Conservation (phyloP, 139 green algal genomes). For the Chlorella sorokiniana region DNA sequence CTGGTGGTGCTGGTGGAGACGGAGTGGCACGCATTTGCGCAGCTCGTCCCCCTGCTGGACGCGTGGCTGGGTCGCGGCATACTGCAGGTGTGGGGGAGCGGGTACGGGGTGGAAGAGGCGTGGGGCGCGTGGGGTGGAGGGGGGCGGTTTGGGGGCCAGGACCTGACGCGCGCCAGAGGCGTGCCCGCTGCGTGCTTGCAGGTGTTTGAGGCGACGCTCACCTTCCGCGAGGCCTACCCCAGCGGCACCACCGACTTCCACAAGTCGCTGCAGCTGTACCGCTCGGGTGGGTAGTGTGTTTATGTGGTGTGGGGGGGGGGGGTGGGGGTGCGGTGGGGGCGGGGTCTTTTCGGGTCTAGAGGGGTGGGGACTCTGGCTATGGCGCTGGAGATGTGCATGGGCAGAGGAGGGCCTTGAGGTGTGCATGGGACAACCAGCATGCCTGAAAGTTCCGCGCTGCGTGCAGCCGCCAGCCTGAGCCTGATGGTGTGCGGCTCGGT, state of each 20-base stretch:
- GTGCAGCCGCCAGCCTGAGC: conserved; percentile 12
- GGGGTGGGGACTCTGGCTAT: too few species aligned
- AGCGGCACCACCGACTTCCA: conserved; percentile 25
- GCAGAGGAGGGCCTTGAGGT: too few species aligned
- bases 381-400: too few species aligned
- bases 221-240: conserved; percentile 36
- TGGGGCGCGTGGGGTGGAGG: not conserved
- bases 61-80: conserved; percentile 40
- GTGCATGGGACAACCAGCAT: too few species aligned
- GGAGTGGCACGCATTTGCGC: conserved; percentile 42
- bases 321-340: not conserved
- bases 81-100: conserved; percentile 4
- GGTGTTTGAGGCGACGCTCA: conserved; percentile 39
- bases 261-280: conserved; percentile 35
- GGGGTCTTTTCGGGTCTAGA: not conserved
- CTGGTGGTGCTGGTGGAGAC: conserved; percentile 44
- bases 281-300: conserved; percentile 12
- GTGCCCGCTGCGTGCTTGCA: not conserved
- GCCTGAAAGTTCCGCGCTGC: too few species aligned
- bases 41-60: conserved; percentile 42
- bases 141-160: not conserved
- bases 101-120: not conserved
- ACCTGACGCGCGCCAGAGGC: too few species aligned
- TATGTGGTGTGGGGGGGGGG: too few species aligned
- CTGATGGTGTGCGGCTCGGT: conserved; percentile 26